These are phyloP conservation scores for Cladophialophora yegresii DNA, from an alignment of 2,329 filamentous ascomycete species.

Conservation along the genomic window DNA sequence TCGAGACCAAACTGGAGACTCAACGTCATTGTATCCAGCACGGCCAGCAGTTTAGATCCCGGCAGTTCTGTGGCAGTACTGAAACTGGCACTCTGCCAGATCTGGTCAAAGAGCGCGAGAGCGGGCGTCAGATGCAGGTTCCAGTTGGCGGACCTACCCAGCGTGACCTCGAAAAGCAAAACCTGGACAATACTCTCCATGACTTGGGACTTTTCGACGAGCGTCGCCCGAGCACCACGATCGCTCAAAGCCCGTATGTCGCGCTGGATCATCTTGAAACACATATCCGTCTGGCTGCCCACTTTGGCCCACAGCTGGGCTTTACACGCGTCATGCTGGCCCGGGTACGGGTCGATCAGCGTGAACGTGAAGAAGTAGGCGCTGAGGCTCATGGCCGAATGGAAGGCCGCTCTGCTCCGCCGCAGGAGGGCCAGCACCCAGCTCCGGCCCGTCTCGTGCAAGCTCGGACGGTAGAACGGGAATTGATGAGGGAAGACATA, in stretches of 20 bases:
- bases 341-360: slow-evolving; percentile 17
- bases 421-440: slow-evolving; percentile 62
- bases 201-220: slow-evolving; percentile 35
- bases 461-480: slow-evolving; percentile 61
- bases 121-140: slow-evolving; percentile 42
- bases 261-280: slow-evolving; percentile 29
- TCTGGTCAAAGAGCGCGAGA: slow-evolving; percentile 38
- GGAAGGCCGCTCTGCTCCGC: slow-evolving; percentile 56
- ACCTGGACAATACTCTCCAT: slow-evolving; percentile 44
- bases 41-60: not conserved
- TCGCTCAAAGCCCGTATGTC: slow-evolving; percentile 33
- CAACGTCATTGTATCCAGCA: not conserved
- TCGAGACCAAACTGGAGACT: slow-evolving; percentile 11
- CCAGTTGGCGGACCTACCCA: slow-evolving; percentile 37
- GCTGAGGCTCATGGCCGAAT: slow-evolving; percentile 58
- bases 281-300: slow-evolving; percentile 20
- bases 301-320: slow-evolving; percentile 13
- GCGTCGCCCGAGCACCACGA: slow-evolving; percentile 9
- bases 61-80: not conserved
- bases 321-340: slow-evolving; percentile 5
- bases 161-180: slow-evolving; percentile 41
- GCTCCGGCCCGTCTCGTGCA: slow-evolving; percentile 59
- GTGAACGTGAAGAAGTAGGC: slow-evolving; percentile 59
- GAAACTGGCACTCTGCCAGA: slow-evolving; percentile 1
- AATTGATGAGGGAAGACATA: slow-evolving; percentile 64